Conservation (phyloP, 2,329 filamentous ascomycete genomes). For the Aureobasidium sp. region DNA sequence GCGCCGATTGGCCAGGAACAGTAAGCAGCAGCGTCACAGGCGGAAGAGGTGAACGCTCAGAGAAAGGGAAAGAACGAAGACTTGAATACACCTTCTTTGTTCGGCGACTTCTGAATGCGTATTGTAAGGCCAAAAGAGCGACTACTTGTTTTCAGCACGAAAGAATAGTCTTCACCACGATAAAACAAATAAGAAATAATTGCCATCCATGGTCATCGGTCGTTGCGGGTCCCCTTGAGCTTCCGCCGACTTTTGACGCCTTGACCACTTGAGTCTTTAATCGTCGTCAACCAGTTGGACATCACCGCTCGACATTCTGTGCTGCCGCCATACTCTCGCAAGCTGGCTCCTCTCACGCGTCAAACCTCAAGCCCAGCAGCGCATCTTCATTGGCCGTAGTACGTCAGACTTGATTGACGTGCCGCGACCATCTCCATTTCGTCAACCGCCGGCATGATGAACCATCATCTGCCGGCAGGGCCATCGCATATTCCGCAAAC, state of each 20-base stretch:
- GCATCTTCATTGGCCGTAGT: slow-evolving; percentile 9
- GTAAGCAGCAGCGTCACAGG: not conserved
- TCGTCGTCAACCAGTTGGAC: slow-evolving; percentile 14
- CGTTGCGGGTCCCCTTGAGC: slow-evolving; percentile 7
- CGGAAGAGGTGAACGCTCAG: not conserved
- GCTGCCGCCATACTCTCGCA: slow-evolving; percentile 3
- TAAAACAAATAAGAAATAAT: not conserved
- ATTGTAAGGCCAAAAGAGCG: not conserved
- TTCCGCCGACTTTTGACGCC: slow-evolving; percentile 4
- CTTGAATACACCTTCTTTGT: not conserved
- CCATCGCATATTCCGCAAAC: slow-evolving; percentile 43
- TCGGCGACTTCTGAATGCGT: not conserved
- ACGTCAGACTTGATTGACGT: slow-evolving; percentile 9
- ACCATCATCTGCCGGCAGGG: slow-evolving; percentile 64
- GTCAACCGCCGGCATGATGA: slow-evolving; percentile 62
- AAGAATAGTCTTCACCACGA: not conserved
- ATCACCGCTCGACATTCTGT: slow-evolving; percentile 12
- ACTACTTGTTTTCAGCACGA: not conserved
- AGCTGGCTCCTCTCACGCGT: not conserved
- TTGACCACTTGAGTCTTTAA: slow-evolving; percentile 13
- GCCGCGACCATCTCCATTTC: slow-evolving; percentile 10
- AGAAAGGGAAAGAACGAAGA: not conserved
- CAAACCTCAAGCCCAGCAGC: not conserved
- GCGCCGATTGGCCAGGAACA: slow-evolving; percentile 11
- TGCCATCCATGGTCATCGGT: slow-evolving; percentile 3